Conservation (phyloP, 208 protist genomes). For the Porcisia hertigi region DNA sequence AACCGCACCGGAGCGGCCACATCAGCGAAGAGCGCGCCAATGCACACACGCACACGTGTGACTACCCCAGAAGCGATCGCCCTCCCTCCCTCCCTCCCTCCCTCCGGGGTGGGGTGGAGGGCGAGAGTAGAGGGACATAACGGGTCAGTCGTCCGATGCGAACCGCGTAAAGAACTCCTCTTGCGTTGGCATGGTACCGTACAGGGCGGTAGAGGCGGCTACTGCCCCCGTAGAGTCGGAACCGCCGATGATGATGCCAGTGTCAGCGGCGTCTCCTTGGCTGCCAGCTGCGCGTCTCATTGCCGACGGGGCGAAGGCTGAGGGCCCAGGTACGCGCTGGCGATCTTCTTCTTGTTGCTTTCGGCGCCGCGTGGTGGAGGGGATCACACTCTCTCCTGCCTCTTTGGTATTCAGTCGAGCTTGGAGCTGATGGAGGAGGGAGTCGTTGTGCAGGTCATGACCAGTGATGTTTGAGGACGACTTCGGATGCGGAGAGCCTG, state of each 20-base stretch:
- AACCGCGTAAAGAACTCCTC: slow-evolving; percentile 26
- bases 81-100: too few species aligned
- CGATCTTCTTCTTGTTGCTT: slow-evolving; percentile 15
- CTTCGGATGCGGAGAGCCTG: not conserved
- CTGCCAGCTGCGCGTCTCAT: slow-evolving; percentile 7
- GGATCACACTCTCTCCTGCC: not conserved
- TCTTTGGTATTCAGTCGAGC: slow-evolving; percentile 3
- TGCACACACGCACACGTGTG: too few species aligned
- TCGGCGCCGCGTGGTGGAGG: slow-evolving; percentile 21
- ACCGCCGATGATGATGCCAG: not conserved
- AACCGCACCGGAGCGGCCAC: too few species aligned
- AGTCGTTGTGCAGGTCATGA: slow-evolving; percentile 9
- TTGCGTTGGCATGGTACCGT: slow-evolving; percentile 16
- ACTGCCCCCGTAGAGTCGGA: not conserved
- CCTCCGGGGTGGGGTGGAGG: not conserved
- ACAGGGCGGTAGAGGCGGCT: not conserved
- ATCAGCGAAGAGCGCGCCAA: too few species aligned
- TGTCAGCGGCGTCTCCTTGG: not conserved
- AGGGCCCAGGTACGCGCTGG: slow-evolving; percentile 12
- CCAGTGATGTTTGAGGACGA: not conserved
- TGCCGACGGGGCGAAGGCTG: slow-evolving; percentile 27
- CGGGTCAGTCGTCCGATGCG: slow-evolving; percentile 10
- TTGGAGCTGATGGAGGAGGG: slow-evolving; percentile 14
- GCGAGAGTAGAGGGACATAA: not conserved
- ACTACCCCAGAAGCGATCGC: too few species aligned